Percentiles rank a stretch among this genome's conserved stretches.
These are phyloP conservation scores for Aspergillus wentii DNA, from an alignment of 495 filamentous ascomycete genomes.

Conservation along the genomic window DNA sequence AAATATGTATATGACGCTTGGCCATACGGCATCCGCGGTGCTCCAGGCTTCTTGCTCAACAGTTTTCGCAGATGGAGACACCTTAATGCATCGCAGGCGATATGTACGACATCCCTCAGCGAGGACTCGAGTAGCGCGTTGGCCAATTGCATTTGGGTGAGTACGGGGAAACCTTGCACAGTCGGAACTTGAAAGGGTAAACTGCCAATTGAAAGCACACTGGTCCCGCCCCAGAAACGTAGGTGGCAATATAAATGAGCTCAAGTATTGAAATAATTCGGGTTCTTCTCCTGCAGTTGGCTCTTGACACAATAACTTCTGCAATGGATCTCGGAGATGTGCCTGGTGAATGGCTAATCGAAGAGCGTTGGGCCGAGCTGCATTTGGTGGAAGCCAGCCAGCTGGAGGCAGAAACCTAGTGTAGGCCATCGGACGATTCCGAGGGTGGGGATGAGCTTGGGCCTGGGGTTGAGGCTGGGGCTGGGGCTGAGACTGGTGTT, in stretches of 20 bases:
- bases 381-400: slow-evolving; percentile 24
- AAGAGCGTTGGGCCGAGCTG: slow-evolving; percentile 38
- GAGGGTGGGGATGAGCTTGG: no score
- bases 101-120: slow-evolving; percentile 26
- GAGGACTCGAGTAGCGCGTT: slow-evolving; percentile 12
- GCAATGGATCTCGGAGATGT: slow-evolving; percentile 50
- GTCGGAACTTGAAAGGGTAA: slow-evolving; percentile 15
- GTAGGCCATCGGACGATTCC: no score
- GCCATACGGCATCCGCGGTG: slow-evolving; percentile 63
- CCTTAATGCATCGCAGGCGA: slow-evolving; percentile 41
- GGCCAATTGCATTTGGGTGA: slow-evolving; percentile 2
- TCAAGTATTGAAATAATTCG: slow-evolving; percentile 42
- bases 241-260: slow-evolving; percentile 37
- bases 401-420: slow-evolving; percentile 27
- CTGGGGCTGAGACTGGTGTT: neutral
- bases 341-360: slow-evolving; percentile 52
- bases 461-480: neutral
- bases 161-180: slow-evolving; percentile 14
- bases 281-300: slow-evolving; percentile 13
- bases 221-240: slow-evolving; percentile 16
- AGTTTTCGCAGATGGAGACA: slow-evolving; percentile 9
- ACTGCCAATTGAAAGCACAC: slow-evolving; percentile 24
- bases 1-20: slow-evolving; percentile 61
- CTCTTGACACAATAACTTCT: slow-evolving; percentile 21
- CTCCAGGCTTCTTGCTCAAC: slow-evolving; percentile 51